Base-by-base conservation (phyloP, 2,329 filamentous ascomycete genomes). In the Phaeosphaeria sp. region DNA sequence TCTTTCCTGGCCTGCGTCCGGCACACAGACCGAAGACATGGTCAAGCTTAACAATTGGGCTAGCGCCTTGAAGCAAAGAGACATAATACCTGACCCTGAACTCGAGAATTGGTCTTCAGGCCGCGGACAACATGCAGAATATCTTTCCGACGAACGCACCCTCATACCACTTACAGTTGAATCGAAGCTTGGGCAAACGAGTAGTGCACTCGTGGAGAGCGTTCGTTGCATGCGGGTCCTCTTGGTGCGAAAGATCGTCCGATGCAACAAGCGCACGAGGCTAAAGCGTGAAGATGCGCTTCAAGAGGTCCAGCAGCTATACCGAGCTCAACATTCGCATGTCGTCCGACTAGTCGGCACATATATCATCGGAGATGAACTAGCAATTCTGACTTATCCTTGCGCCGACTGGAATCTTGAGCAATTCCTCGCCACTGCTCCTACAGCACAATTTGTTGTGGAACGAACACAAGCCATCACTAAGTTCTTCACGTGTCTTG, bases 331-430 rank as follows among this genome's bases (percentile, higher is more conserved):
- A 36, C 62, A 68, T 33, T 53, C 56, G 11, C 67, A 70, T 42
- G 56, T 70, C 11, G 56, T 70, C 10, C 67, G 56, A 7, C 46
- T 69, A 0, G 56, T 68, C 5, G 66, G 66, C 6, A 66, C 63
- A 3, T 71, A 69, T 52, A 50, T 49, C 11, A 44, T 65, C 20
- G 41, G 30, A 1, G 42, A 54, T 4, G 43, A 67, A 25, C 56
- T 69, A 0, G 42, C 62, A 2, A 69, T 69, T 18, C 48, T 69
- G 2, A 53, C 59, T 3, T 68, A 69, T 49, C 67, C 67, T n/a
- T 55, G 46, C 13, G 58, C 65, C 15, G 56, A 67, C 27, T 65
- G 56, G 49, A 64, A 62, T 27, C 51, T 68, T 3, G 62, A 67
- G 17, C 42, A 54, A 13, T 68, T 66, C 36, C 52, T 69, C 13